Percentiles rank a stretch among this genome's conserved stretches.
Evolutionary conservation across 2,329 filamentous ascomycete species (phyloP).

Genomic region (Alternaria atra): DNA sequence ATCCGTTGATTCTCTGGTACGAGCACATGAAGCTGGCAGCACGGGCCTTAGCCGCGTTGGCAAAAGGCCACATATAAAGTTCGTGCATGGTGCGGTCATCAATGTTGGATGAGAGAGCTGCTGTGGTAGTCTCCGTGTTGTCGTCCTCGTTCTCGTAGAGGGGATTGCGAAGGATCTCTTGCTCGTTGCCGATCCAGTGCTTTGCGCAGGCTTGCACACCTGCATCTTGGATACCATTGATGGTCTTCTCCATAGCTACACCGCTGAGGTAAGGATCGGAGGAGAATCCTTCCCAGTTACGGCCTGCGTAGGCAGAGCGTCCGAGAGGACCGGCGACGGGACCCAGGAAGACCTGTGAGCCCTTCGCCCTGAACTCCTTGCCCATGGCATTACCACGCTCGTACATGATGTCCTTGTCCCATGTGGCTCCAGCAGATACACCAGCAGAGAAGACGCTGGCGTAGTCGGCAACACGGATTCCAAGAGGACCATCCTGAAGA

Average conservation of each 20-base stretch:
- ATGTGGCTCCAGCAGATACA: constrained; percentile 50
- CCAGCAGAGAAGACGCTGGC: constrained; percentile 54
- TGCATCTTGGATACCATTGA: constrained; percentile 52
- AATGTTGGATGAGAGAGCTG: constrained; percentile 68
- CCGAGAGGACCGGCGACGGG: constrained; percentile 62
- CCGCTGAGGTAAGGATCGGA: constrained; percentile 57
- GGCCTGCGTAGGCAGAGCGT: constrained; percentile 51
- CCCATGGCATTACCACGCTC: constrained; percentile 51
- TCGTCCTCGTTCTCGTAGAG: constrained; percentile 65
- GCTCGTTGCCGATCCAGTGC: constrained; percentile 70
- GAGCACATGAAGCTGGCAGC: constrained; percentile 69
- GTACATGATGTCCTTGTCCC: constrained; percentile 52
- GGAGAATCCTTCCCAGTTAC: constrained; percentile 58
- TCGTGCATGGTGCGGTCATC: constrained; percentile 73
- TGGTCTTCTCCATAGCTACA: constrained; percentile 51
- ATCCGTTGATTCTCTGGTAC: constrained; percentile 51
- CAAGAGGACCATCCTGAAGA: constrained; percentile 52
- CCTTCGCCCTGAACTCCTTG: constrained; percentile 47
- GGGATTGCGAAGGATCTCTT: constrained; percentile 60
- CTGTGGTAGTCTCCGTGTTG: constrained; percentile 54
- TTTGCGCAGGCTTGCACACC: constrained; percentile 57
- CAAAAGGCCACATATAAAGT: constrained; percentile 72
- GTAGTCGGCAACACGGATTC: constrained; percentile 46
- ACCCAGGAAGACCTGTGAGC: constrained; percentile 54
- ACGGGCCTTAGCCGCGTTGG: constrained; percentile 67